These are phyloP conservation scores for Mortierella sp. DNA, from an alignment of 371 early-diverging fungal species.

Conservation along the genomic window DNA sequence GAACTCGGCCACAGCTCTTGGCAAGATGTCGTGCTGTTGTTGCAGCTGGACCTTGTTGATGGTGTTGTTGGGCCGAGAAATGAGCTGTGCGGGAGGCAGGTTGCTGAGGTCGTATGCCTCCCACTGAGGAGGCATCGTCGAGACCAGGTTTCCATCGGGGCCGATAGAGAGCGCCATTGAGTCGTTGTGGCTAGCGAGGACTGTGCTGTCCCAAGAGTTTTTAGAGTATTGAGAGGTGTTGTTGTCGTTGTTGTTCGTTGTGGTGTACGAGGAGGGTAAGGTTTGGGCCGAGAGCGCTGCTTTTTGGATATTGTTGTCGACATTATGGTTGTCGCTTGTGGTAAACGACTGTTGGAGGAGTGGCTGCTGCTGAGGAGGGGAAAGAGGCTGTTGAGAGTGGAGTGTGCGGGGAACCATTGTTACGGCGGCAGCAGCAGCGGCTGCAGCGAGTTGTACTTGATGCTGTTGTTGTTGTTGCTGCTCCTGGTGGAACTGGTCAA, in stretches of 20 bases:
- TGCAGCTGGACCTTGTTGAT: conserved; percentile 8
- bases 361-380: conserved; percentile 9
- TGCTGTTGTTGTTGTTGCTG: conserved; percentile 24
- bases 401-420: conserved; percentile 27
- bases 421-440: not conserved
- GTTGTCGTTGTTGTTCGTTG: conserved; percentile 5
- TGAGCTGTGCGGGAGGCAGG: conserved; percentile 24
- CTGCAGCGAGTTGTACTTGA: conserved; percentile 4
- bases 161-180: conserved; percentile 33
- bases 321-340: conserved; percentile 8
- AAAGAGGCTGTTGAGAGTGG: conserved; percentile 8
- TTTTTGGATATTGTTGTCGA: conserved; percentile 4
- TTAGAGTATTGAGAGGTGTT: conserved; percentile 12
- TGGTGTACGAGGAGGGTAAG: not conserved
- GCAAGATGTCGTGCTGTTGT: conserved; percentile 17
- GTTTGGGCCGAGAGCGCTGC: conserved; percentile 9
- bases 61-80: conserved; percentile 17
- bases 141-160: conserved; percentile 32
- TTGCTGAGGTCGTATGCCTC: conserved; percentile 35
- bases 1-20: not conserved
- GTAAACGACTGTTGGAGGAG: conserved; percentile 12
- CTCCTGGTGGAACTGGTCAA: conserved; percentile 26
- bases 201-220: conserved; percentile 26
- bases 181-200: conserved; percentile 25
- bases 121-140: conserved; percentile 44